phyloP scores from a whole-genome alignment of 345 rosid genomes.

The Eutrema yunnanense region DNA sequence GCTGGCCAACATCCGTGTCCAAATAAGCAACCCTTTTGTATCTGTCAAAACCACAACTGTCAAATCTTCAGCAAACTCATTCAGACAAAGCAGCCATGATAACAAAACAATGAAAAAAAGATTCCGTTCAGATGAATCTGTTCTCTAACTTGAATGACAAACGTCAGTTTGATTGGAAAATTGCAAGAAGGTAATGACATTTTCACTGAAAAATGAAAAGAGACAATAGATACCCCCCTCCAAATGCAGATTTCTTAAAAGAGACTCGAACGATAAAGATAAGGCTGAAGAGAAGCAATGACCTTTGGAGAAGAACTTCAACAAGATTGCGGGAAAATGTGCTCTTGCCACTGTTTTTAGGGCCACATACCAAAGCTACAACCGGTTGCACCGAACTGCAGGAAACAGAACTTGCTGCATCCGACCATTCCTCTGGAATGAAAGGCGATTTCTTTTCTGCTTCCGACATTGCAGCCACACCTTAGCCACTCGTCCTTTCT shows the following conservation, averaged over 20 bases:
- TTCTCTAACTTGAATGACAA: background rate
- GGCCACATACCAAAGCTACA: slow-evolving; percentile 59
- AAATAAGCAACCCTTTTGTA: slow-evolving; percentile 73
- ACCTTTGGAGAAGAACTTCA: slow-evolving; percentile 66
- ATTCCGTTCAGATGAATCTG: background rate
- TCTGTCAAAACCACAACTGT: slow-evolving; percentile 39
- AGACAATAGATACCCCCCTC: background rate
- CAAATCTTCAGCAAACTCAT: background rate
- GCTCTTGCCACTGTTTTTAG: slow-evolving; percentile 79
- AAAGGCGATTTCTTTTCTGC: slow-evolving; percentile 38
- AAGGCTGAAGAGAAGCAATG: background rate
- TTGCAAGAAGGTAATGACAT: background rate
- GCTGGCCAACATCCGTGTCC: slow-evolving; percentile 96
- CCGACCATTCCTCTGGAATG: slow-evolving; percentile 69
- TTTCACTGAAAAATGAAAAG: too few species aligned
- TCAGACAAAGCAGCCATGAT: background rate
- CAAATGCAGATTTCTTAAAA: background rate
- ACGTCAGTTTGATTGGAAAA: background rate
- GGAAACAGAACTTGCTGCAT: slow-evolving; percentile 55
- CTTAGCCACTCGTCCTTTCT: background rate
- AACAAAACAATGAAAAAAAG: background rate
- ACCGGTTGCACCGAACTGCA: slow-evolving; percentile 46
- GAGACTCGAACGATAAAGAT: background rate
- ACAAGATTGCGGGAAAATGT: slow-evolving; percentile 87
- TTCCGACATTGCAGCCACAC: slow-evolving; percentile 33